Evolutionary conservation across 768 basidiomycete species (phyloP), one percentile per base, ranked within the genome.

Genomic region (Pulveroboletus sp.): DNA sequence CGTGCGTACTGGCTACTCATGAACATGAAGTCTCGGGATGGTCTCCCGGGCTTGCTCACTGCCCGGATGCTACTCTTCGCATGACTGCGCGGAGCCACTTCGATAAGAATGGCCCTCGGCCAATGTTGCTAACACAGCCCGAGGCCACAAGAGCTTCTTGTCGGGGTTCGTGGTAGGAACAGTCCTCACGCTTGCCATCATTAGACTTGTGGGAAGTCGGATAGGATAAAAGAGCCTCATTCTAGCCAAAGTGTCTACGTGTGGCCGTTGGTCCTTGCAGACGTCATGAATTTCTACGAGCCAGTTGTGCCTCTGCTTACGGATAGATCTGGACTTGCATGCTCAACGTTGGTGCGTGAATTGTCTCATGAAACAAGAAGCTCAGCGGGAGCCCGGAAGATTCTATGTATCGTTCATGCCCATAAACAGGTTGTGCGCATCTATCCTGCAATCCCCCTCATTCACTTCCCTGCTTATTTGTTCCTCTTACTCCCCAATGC

Each of bases 11-110:
- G 83, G 82, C 58, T 59, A 13, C 48, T 54, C 17, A 62, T 71
- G 38, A 86, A 85, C 59, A n/a, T 58, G 39, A 65, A 56, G 17
- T 83, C 81, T 47, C 60, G 85, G 45, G 82, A 85, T 51, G 83
- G 83, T 4, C 70, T 86, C 1, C 76, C 80, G 2, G 83, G 75
- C 1, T 54, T 84, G 43, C 40, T 54, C 8, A 61, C 57, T 5
- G 56, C 1, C 65, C 65, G 15, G 63, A 58, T 2, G 53, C 57
- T 9, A 36, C 57, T 6, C 50, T 55, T 8, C 24, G n/a, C 8
- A 31, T 43, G 43, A 17, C 46, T 0, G 60, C 56, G 0, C 51
- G 43, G 39, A 56, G 30, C 26, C 24, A 50, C n/a, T 68, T 64
- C 18, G 45, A 68, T 42, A 46, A 41, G 10, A 41, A 57, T 2